phyloP scores from a whole-genome alignment of 2,329 filamentous ascomycete species.

The Fusarium metavorans region DNA sequence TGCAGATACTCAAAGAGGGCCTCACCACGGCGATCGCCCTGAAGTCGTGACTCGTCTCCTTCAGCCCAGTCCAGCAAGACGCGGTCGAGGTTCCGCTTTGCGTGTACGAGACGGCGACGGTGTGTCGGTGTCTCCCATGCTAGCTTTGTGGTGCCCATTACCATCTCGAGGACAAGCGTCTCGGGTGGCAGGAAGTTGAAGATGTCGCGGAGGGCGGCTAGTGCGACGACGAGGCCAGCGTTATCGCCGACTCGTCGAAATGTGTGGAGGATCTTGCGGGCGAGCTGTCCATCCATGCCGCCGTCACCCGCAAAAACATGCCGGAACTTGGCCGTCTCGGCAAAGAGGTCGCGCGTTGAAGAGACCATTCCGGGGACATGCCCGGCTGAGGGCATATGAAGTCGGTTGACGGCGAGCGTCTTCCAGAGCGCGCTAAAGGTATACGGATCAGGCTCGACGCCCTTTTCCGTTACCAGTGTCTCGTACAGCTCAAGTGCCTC shows the following conservation, averaged over 20 bases:
- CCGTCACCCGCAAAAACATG: slow-evolving; percentile 56
- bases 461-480: slow-evolving; percentile 61
- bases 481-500: slow-evolving; percentile 69
- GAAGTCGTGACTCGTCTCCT: slow-evolving; percentile 51
- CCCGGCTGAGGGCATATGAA: slow-evolving; percentile 50
- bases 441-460: slow-evolving; percentile 71
- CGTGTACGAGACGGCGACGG: slow-evolving; percentile 55
- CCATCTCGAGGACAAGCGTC: slow-evolving; percentile 60
- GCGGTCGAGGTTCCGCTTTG: slow-evolving; percentile 58
- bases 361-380: slow-evolving; percentile 47
- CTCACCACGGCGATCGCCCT: slow-evolving; percentile 51
- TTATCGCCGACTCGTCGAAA: slow-evolving; percentile 61
- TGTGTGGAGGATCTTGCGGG: slow-evolving; percentile 62
- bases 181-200: slow-evolving; percentile 60
- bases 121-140: slow-evolving; percentile 55
- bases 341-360: slow-evolving; percentile 58
- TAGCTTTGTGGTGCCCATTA: slow-evolving; percentile 59
- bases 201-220: slow-evolving; percentile 56
- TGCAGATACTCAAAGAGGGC: slow-evolving; percentile 59
- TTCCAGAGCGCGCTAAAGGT: slow-evolving; percentile 78
- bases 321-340: slow-evolving; percentile 62
- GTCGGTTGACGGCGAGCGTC: slow-evolving; percentile 64
- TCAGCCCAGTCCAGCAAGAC: slow-evolving; percentile 47
- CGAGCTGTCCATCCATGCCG: slow-evolving; percentile 60
- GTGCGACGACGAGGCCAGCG: slow-evolving; percentile 60